phyloP scores from a whole-genome alignment of 2,329 filamentous ascomycete genomes.

The Botrytis elliptica region DNA sequence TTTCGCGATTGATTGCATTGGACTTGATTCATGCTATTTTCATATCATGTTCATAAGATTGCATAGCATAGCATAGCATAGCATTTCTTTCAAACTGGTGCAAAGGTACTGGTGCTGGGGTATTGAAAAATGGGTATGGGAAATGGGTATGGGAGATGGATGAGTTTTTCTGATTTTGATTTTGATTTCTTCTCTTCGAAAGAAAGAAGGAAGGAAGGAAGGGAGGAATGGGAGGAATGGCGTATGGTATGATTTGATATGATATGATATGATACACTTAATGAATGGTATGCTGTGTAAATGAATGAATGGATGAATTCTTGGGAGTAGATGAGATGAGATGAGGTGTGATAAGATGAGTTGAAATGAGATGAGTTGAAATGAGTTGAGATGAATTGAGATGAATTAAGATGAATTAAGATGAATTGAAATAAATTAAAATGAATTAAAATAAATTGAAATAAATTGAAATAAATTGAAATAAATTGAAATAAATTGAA shows the following conservation, averaged over 20 bases:
- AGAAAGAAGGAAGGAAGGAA: too few relatives aligned
- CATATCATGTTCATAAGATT: neutral
- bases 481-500: too few relatives aligned
- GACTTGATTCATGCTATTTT: neutral
- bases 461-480: too few relatives aligned
- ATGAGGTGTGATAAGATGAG: neutral
- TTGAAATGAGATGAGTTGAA: neutral
- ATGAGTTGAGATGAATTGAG: too few relatives aligned
- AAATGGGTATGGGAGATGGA: neutral
- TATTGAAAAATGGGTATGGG: neutral
- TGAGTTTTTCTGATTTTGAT: neutral
- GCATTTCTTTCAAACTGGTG: constrained; percentile 2
- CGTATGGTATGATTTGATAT: neutral
- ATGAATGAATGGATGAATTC: neutral
- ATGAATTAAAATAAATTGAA: too few relatives aligned
- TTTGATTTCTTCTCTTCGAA: neutral
- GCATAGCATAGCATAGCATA: neutral
- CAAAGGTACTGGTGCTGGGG: neutral
- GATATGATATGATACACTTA: neutral
- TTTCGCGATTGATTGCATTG: neutral
- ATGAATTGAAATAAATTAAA: too few relatives aligned
- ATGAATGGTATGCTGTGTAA: neutral
- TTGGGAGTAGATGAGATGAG: neutral
- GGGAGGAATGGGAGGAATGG: neutral
- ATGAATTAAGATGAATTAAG: too few relatives aligned